Evolutionary conservation across 208 protist species (phyloP).

Genomic region (Angomonas ambiguus): DNA sequence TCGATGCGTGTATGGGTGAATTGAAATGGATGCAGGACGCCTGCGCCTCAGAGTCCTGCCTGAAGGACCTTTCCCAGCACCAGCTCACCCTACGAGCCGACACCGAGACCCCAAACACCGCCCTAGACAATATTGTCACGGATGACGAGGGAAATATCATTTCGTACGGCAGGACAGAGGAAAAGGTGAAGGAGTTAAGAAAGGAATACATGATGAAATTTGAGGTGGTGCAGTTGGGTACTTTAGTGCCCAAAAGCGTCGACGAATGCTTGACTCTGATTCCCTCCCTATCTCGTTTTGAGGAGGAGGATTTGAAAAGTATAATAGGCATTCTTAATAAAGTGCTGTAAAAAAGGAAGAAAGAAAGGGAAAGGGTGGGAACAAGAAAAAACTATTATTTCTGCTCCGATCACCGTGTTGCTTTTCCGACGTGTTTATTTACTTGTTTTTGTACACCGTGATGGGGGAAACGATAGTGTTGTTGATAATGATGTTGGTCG

Average conservation of each 20-base stretch:
- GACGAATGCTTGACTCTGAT: constrained; percentile 69
- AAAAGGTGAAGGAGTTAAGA: not conserved
- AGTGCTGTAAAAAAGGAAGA: not conserved
- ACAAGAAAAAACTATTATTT: not conserved
- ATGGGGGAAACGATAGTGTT: too few relatives aligned
- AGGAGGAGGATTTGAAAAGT: constrained; percentile 50
- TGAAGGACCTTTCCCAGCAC: constrained; percentile 20
- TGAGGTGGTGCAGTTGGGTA: constrained; percentile 71
- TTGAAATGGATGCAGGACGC: constrained; percentile 67
- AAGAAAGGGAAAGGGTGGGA: not conserved
- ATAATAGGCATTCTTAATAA: constrained; percentile 23
- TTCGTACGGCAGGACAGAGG: not conserved
- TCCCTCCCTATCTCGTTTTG: constrained; percentile 71
- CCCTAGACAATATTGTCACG: constrained; percentile 25
- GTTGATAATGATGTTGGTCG: too few relatives aligned
- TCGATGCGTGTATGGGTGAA: constrained; percentile 47
- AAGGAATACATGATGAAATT: constrained; percentile 56
- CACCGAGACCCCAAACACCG: constrained; percentile 29
- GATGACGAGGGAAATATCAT: constrained; percentile 34
- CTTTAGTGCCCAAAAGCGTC: constrained; percentile 53
- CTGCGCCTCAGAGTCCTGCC: constrained; percentile 27
- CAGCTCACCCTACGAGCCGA: constrained; percentile 27
- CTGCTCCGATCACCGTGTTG: not conserved
- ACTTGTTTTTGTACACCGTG: too few relatives aligned
- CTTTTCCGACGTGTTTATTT: not conserved